Evolutionary conservation across 2,329 filamentous ascomycete species (phyloP), one percentile per base, ranked within the genome.

Genomic region (Epichloe gansuensis): DNA sequence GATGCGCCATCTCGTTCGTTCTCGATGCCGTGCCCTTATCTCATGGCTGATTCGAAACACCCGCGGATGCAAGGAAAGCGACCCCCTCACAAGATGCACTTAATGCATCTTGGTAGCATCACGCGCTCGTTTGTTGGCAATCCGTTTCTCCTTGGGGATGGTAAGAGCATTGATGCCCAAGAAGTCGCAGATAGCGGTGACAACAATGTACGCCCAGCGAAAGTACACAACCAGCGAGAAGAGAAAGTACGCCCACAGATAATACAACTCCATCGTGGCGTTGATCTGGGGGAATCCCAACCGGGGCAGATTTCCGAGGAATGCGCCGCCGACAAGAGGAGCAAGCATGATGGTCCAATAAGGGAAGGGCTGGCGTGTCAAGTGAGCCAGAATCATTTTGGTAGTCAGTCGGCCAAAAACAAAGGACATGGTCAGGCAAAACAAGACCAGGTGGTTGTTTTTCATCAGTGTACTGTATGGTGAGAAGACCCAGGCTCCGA

Each of bases 371-470:
- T 97, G 93, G 56, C 82, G 82, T 2, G 93, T 93, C 49, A 98
- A 75, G 68, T 98, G 93, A 3, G 93, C 91, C 17, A 98, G 82
- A 64, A 98, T 98, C 69, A 97, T 97, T 74, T 97, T 98, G 40
- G 93, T 98, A 0, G 93, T 97, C 84, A 98, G 89, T 59, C 93
- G 85, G 38, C 93, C 93, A 67, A 98, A 97, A 54, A 96, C 93
- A 61, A 97, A 90, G n/a, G 88, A 87, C 76, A 97, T 86, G 54
- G 88, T 95, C 54, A 95, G 71, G 72, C 90, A 96, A 68, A 95
- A 95, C 46, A 97, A 79, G 11, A 94, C 82, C 1, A 98, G 79
- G 63, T 93, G 87, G 71, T 97, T 96, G 54, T 95, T 82, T 38
- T 72, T 70, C 64, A 94, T 78, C 39, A 98, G 71, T 11, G 80